Evolutionary conservation across 2,329 filamentous ascomycete species (phyloP).

Genomic region (Ambrosiella beaveri): DNA sequence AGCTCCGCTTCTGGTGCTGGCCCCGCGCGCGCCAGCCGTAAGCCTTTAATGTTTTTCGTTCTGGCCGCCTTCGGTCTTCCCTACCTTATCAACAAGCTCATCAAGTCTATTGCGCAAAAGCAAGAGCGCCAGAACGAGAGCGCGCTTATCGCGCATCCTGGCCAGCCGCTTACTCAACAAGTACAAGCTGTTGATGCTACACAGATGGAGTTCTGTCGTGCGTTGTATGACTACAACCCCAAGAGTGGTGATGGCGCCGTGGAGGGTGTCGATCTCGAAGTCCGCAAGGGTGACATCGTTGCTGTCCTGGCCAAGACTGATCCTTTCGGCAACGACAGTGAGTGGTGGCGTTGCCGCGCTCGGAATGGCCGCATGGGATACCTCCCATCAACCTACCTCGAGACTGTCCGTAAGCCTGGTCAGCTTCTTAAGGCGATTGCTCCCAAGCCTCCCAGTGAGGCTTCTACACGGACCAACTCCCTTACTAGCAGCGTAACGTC

Average conservation of each 20-base stretch:
- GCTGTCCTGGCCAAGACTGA: constrained; percentile 87
- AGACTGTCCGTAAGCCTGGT: constrained; percentile 43
- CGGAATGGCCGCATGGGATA: constrained; percentile 84
- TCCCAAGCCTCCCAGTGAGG: constrained; percentile 27
- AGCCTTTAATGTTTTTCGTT: constrained; percentile 91
- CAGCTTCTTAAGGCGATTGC: constrained; percentile 31
- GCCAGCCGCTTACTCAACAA: constrained; percentile 29
- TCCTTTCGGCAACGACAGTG: constrained; percentile 75
- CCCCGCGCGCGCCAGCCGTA: constrained; percentile 63
- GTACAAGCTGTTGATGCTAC: constrained; percentile 56
- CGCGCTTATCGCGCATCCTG: constrained; percentile 24
- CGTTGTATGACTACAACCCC: constrained; percentile 85
- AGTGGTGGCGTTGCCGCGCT: constrained; percentile 94
- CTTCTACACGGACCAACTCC: constrained; percentile 29
- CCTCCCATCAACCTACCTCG: constrained; percentile 76
- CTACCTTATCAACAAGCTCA: constrained; percentile 93
- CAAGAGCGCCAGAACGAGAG: constrained; percentile 43
- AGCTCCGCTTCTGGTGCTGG: constrained; percentile 38
- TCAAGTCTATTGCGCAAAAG: constrained; percentile 64
- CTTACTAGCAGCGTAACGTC: constrained; percentile 16
- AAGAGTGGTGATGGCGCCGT: constrained; percentile 32
- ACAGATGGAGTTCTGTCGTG: constrained; percentile 91
- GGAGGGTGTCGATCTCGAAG: constrained; percentile 69
- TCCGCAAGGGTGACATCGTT: constrained; percentile 89
- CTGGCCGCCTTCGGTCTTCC: constrained; percentile 87